phyloP scores from a whole-genome alignment of 2,329 filamentous ascomycete genomes.

The Cytospora chrysosperma region DNA sequence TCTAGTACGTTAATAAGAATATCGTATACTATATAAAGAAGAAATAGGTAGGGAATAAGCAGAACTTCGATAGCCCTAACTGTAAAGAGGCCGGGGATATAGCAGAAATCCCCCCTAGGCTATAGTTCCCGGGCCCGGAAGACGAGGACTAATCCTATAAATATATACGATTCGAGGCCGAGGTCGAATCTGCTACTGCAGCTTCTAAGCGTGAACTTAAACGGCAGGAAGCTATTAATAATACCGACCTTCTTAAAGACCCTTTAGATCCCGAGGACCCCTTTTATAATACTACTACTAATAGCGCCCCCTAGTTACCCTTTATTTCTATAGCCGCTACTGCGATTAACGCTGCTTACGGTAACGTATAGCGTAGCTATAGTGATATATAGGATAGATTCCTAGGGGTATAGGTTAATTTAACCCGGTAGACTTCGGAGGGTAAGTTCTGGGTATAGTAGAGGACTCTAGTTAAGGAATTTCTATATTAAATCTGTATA shows the following conservation, averaged over 20 bases:
- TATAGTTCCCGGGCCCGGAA: neutral
- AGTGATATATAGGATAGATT: too few species aligned
- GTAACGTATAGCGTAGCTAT: too few species aligned
- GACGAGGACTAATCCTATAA: neutral
- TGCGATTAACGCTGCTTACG: too few species aligned
- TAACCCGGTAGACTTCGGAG: too few species aligned
- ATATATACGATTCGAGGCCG: neutral
- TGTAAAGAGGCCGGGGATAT: neutral
- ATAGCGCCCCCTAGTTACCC: too few species aligned
- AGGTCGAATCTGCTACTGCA: neutral
- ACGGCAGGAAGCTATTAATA: neutral
- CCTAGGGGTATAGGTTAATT: too few species aligned
- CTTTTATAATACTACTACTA: too few species aligned
- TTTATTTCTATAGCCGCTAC: too few species aligned
- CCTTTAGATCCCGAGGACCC: neutral
- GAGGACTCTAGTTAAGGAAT: too few species aligned
- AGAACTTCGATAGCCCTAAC: neutral
- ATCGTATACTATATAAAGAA: neutral
- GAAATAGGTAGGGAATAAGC: neutral
- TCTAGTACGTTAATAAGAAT: constrained; percentile 5
- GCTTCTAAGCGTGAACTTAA: neutral
- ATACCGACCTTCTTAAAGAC: neutral
- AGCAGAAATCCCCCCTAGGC: neutral
- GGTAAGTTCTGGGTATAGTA: too few species aligned
- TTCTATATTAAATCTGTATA: neutral